Evolutionary conservation across 164 flowering plant genomes (phyloP).

Genomic region (Berberis thunbergii): DNA sequence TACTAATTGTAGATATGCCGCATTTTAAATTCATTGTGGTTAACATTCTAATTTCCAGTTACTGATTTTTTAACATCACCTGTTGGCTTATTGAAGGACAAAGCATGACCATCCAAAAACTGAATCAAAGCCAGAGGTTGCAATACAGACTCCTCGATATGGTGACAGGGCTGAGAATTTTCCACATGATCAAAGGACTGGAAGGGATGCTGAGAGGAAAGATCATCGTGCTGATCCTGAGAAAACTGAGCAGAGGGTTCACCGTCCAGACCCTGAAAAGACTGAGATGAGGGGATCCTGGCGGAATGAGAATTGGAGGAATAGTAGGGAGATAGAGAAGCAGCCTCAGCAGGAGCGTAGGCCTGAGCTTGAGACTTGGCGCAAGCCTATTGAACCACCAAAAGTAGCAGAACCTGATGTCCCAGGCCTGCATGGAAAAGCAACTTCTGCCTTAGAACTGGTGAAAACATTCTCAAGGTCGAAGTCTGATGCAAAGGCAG

Average conservation of each 20-base stretch:
- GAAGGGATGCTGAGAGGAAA: constrained; percentile 38
- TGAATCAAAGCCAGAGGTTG: constrained; percentile 26
- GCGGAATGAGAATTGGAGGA: constrained; percentile 45
- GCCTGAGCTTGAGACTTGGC: constrained; percentile 84
- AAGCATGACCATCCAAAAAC: constrained; percentile 30
- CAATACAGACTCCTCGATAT: constrained; percentile 14
- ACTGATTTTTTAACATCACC: too few relatives aligned
- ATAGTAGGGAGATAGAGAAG: constrained; percentile 37
- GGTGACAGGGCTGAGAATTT: constrained; percentile 34
- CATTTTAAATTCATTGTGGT: too few relatives aligned
- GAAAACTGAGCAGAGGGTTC: constrained; percentile 37
- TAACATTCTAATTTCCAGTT: too few relatives aligned
- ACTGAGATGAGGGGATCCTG: constrained; percentile 45
- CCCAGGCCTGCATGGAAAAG: constrained; percentile 12
- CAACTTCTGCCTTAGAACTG: constrained; percentile 13
- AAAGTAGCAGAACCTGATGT: constrained; percentile 25
- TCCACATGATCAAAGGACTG: constrained; percentile 34
- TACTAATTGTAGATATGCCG: too few relatives aligned
- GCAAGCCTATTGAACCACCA: constrained; percentile 50
- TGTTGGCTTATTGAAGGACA: constrained; percentile 25
- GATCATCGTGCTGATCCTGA: constrained; percentile 35
- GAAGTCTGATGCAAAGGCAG: constrained; percentile 32
- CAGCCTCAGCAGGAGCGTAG: constrained; percentile 47
- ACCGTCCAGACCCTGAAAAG: constrained; percentile 32
- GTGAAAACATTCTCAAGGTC: constrained; percentile 40